Conservation (phyloP, 2,329 filamentous ascomycete species). For the Aspergillus sclerotialis region DNA sequence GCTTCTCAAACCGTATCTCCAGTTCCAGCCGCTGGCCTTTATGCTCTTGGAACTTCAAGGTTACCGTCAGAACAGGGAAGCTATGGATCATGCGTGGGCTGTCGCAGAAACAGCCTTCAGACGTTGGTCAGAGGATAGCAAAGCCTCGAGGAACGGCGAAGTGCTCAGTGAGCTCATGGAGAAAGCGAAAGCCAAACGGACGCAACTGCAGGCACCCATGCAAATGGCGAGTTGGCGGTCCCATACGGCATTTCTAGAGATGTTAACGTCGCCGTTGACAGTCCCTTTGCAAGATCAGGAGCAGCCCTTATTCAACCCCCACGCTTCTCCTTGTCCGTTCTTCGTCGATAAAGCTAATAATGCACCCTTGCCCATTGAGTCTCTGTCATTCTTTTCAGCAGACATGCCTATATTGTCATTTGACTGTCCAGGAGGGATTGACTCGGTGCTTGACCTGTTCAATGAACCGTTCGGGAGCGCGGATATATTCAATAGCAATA, state of each 20-base stretch:
- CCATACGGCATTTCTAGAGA: not conserved
- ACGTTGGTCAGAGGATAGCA: not conserved
- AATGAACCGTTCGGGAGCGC: not conserved
- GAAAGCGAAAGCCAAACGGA: not conserved
- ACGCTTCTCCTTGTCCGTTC: not conserved
- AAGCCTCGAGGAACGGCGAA: not conserved
- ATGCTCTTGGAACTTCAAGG: conserved; percentile 2
- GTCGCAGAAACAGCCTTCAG: not conserved
- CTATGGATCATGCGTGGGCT: not conserved
- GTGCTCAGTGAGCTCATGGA: not conserved
- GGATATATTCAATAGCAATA: not conserved
- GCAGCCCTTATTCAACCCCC: not conserved
- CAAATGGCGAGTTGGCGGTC: not conserved
- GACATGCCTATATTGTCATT: not conserved
- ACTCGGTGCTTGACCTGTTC: not conserved
- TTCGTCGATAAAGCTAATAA: not conserved
- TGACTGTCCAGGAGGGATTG: not conserved
- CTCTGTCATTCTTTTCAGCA: not conserved
- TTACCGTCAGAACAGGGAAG: not conserved
- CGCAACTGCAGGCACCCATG: not conserved
- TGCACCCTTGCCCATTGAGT: not conserved
- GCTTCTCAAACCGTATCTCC: conserved; percentile 12
- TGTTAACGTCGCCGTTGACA: not conserved
- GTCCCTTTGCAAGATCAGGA: not conserved
- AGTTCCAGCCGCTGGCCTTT: conserved; percentile 11